A percentile compares a stretch with the other conserved stretches of the same genome.
phyloP scores from a whole-genome alignment of 1,139 yeast genomes.

The Kodamaea fungicola region DNA sequence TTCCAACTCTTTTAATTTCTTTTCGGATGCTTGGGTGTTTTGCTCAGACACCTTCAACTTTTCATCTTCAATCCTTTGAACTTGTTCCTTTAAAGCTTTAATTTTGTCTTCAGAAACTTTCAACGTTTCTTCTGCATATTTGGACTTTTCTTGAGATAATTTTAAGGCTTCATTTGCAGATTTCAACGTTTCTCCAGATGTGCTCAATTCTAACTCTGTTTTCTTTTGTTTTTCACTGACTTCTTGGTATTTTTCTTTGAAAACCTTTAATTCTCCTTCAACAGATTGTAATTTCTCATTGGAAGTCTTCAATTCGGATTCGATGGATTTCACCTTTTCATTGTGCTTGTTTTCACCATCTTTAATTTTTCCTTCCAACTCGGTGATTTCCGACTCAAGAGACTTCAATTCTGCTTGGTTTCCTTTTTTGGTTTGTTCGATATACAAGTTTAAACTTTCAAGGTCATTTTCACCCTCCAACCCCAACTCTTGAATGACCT shows the following conservation, averaged over 20 bases:
- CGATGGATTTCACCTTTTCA: not conserved
- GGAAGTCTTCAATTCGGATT: not conserved
- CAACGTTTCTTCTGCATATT: too few relatives aligned
- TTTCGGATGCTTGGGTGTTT: not conserved
- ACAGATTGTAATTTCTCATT: not conserved
- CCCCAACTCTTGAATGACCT: not conserved
- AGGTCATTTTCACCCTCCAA: not conserved
- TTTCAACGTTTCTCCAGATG: too few relatives aligned
- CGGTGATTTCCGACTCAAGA: not conserved
- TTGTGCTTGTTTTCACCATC: not conserved
- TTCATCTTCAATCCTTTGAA: not conserved
- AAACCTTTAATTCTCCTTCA: too few relatives aligned
- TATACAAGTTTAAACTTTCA: not conserved
- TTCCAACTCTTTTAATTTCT: not conserved
- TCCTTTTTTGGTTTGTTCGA: not conserved
- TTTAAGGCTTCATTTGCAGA: too few relatives aligned
- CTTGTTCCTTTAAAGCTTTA: not conserved
- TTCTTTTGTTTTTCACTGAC: too few relatives aligned
- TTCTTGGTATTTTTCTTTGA: too few relatives aligned
- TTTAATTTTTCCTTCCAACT: not conserved
- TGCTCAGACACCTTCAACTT: not conserved
- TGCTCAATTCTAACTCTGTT: too few relatives aligned
- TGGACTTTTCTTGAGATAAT: too few relatives aligned
- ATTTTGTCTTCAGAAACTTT: constrained; percentile 1
- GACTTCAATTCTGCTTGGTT: constrained; percentile 2